Evolutionary conservation across 768 basidiomycete species (phyloP), one percentile per base, ranked within the genome.

Genomic region (Tremella mesenterica): DNA sequence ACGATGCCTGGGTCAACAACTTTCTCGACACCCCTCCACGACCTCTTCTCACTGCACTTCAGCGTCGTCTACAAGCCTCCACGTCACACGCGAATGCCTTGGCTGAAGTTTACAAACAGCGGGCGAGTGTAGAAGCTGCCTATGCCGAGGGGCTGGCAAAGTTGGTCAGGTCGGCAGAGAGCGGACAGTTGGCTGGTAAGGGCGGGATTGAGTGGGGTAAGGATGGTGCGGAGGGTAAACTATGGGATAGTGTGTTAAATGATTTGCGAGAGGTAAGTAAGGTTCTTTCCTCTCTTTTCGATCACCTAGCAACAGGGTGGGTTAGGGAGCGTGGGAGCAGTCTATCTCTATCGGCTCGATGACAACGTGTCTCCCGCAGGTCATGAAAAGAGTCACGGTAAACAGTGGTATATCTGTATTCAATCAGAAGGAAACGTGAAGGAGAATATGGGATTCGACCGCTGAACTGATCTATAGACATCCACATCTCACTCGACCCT

Each of bases 61-160:
- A 63, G 47, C 38, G 56, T 0, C 57, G 71, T 0, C 34, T 71
- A 6, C 57, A 61, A 6, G 48, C 58, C 26, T 68, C 72, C 0
- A 60, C 59, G 1, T 63, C 67, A 20, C 62, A 67, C 39, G 55
- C 69, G 34, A 67, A 72, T 38, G 56, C 63, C 1, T 47, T 75
- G 2, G 68, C 70, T 33, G 73, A 73, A 45, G 56, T 72, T 33
- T 70, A 63, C 56, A 67, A 65, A 38, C 69, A 73, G 48, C 56
- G 73, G 10, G 67, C 72, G 0, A 54, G 57, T 2, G 65, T 71
- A 31, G 73, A 75, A 54, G 51, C 57, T 20, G 54, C 60, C 21
- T 75, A 75, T 56, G 70, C 69, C 0, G 67, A 66, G 14, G 50
- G 58, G 29, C 59, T 75, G 25, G 53, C 64, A 13, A 75, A 75